phyloP scores from a whole-genome alignment of 805 yeast species.

The Teunomyces atbi region DNA sequence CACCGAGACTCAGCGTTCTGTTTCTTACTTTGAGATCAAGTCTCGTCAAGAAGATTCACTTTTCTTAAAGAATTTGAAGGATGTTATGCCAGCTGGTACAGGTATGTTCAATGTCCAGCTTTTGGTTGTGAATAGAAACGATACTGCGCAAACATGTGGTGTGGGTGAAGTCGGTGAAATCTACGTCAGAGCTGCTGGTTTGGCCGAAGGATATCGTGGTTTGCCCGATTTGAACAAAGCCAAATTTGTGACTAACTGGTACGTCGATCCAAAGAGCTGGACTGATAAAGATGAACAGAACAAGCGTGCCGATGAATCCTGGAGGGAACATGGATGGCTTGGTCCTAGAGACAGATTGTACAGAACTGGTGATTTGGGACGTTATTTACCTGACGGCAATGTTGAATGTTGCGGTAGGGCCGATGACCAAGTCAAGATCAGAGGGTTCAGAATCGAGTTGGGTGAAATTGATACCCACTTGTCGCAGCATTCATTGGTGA shows the following conservation, averaged over 20 bases:
- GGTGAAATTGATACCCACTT: constrained; percentile 98
- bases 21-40: constrained; percentile 86
- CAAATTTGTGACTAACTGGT: constrained; percentile 93
- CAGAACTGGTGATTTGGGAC: constrained; percentile 96
- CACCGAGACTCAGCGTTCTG: constrained; percentile 98
- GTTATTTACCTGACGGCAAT: constrained; percentile 95
- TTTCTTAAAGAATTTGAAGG: constrained; percentile 82
- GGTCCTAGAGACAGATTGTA: constrained; percentile 96
- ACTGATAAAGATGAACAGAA: constrained; percentile 48
- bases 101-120: constrained; percentile 97
- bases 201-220: constrained; percentile 94
- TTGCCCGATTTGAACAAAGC: constrained; percentile 84
- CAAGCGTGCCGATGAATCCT: constrained; percentile 46
- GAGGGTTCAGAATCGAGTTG: constrained; percentile 97
- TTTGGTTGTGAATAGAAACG: constrained; percentile 88
- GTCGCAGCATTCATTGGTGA: constrained; percentile 86
- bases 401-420: constrained; percentile 99
- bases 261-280: constrained; percentile 67
- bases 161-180: constrained; percentile 99
- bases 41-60: constrained; percentile 65
- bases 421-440: constrained; percentile 96
- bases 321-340: constrained; percentile 76
- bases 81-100: constrained; percentile 96
- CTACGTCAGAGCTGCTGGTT: constrained; percentile 96
- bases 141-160: constrained; percentile 89